Evolutionary conservation across 768 basidiomycete species (phyloP), one percentile per base, ranked within the genome.

Genomic region (Hericium erinaceus): DNA sequence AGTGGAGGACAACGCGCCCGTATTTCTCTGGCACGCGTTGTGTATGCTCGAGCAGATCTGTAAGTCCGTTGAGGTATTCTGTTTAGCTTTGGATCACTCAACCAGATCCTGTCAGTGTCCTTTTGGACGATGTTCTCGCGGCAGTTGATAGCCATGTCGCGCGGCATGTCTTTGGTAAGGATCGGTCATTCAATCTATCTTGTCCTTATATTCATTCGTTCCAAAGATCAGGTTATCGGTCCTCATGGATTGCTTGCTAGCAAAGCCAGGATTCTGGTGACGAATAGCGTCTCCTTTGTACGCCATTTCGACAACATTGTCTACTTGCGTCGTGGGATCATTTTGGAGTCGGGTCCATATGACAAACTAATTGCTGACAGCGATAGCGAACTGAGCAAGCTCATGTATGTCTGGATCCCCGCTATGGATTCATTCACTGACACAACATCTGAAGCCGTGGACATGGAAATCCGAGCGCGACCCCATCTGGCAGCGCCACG

Each of bases 41-140:
- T 95, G 0, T 98, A 98, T 70, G 85, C 92, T 3, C 80, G 94
- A 48, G 92, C 94, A 1, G 95, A 98, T 68, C 68, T 97, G 81
- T 92, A 64, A 65, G 83, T 70, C 5, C 15, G 26, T 26, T 39
- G 40, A 18, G 12, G 7, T 28, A 5, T 33, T 3, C 33, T 38
- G 15, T 1, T 48, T 6, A 10, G 38, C 28, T n/a, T 20, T 0
- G 4, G 12, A 22, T 55, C 2, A 48, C 57, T 7, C 33, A 52
- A 63, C 46, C 54, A 28, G 26, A n/a, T 13, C 18, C 4, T 40
- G 3, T 12, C 58, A 87, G 85, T 37, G 74, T 88, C 51, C 78
- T 98, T 1, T 76, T 98, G 5, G 95, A 98, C 63, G 95, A 98
- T 60, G 92, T 92, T 44, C 77, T 98, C 38, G 86, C 90, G 26